Evolutionary conservation across 1,139 yeast species (phyloP), one percentile per base, ranked within the genome.

Genomic region (Suhomyces yuchorum): DNA sequence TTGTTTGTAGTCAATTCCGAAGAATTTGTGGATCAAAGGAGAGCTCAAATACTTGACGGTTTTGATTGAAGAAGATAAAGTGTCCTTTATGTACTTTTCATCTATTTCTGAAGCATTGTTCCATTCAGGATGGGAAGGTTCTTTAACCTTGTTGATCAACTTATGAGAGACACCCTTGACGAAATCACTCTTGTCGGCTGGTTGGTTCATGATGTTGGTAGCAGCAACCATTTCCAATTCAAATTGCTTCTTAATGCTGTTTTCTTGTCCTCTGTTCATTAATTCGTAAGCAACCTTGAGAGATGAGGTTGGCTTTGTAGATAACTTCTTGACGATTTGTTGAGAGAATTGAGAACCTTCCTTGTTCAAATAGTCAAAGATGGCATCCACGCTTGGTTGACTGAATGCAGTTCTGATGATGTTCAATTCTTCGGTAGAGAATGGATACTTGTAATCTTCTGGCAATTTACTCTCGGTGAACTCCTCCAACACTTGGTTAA

Each of bases 171-270:
- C 93, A 58, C 96, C 92, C 66, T 84, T 86, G 47, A 79, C 84
- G 62, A 88, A 88, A 59, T 82, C 86, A 62, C 77, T 77, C 54
- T 71, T 63, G 57, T 81, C 87, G 12, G 81, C 77, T 46, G 77
- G 74, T 38, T 73, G 66, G 49, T 64, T 59, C 84, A 88, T 82
- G 67, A 91, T 78, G 63, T 88, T 84, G 49, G 89, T 81, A 35
- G 97, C 96, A 26, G 93, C 71, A 50, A 78, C 75, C 68, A 89
- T 75, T 67, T 93, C 99, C 56, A 82, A 80, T 57, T 80, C 81
- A 52, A 93, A 71, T 44, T 93, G 89, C 43, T 81, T 71, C 51
- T 79, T 77, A 58, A 91, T 82, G 51, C 86, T 77, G 53, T 82
- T 75, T 40, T 71, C 62, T 24, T 77, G 68, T 47, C 92, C 91